Evolutionary conservation across 306 rosid species (phyloP), one percentile per base, ranked within the genome.

Genomic region (Corylus heterophylla): DNA sequence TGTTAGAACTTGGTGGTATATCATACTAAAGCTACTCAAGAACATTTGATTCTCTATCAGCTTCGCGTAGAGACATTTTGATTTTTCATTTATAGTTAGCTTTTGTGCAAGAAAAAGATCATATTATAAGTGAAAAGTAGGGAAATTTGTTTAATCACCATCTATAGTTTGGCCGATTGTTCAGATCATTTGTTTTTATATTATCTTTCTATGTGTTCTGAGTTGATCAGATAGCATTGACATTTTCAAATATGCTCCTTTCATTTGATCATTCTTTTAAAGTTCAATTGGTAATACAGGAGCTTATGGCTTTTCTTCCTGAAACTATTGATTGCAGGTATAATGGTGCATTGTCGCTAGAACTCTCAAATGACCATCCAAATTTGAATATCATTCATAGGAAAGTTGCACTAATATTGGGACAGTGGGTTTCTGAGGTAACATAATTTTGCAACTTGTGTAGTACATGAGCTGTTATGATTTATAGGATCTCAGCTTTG

Each of bases 361-460:
- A 94, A 76, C 97, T 94, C 76, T 89, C 98, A 79, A 92, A 89
- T 86, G 95, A 92, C 54, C 97, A 94, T 89, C 92, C 97, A 81
- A 92, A 88, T 83, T 74, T 88, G 90, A 90, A 88, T 64, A 87
- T 94, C 78, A 91, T 94, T 82, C 97, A 88, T 77, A 97, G 97
- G 73, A 94, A 90, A 89, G 95, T 94, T 82, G 98, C 97, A 58
- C 78, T 94, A 66, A 86, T 94, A 72, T 83, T 94, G 89, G 98
- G 98, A 69, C 98, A 94, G 78, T 94, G 98, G 98, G 98, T 94
- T 69, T 94, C 98, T 80, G 98, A 94, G 97, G 98, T 94, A 91
- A 50, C 75, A 25, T 69, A 64, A 73, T 78, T 52, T 80, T 35
- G 73, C 22, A 63, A 47, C 74, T 79, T 58, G 51, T 71, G 35